Conservation (phyloP, 192 early-diverging fungal species). For the Mortierella hygrophila region DNA sequence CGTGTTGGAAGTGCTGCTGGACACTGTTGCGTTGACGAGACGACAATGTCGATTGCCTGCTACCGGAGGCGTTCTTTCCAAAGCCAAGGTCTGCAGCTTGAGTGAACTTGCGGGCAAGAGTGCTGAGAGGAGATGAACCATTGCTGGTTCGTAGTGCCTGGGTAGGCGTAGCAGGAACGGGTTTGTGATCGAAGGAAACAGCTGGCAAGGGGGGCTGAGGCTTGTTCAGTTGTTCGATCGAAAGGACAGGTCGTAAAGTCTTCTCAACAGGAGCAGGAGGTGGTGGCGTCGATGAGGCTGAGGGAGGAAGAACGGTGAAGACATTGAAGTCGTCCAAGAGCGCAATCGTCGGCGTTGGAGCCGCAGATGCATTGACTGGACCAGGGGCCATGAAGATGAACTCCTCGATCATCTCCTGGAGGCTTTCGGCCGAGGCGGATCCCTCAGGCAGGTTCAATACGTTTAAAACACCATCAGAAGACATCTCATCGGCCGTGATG, state of each 20-base stretch:
- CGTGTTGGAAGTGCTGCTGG: conserved; percentile 26
- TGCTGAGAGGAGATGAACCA: conserved; percentile 22
- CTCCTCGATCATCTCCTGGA: conserved; percentile 23
- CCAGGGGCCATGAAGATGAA: conserved; percentile 26
- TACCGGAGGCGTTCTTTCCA: conserved; percentile 1
- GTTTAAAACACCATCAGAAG: not conserved
- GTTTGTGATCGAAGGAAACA: not conserved
- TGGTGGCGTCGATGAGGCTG: not conserved
- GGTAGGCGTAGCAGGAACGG: not conserved
- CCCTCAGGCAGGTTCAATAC: not conserved
- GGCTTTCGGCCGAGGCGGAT: conserved; percentile 3
- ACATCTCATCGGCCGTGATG: not conserved
- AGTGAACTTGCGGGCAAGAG: conserved; percentile 27
- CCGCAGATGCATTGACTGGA: not conserved
- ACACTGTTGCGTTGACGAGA: conserved; percentile 7
- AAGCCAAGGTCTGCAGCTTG: conserved; percentile 7
- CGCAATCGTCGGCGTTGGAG: conserved; percentile 4
- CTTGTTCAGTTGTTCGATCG: conserved; percentile 38
- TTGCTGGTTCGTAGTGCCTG: not conserved
- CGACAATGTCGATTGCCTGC: not conserved
- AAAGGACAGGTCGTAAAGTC: conserved; percentile 24
- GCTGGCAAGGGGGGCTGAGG: conserved; percentile 46
- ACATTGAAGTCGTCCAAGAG: not conserved
- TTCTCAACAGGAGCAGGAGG: not conserved
- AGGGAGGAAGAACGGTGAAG: not conserved